phyloP scores from a whole-genome alignment of 1,284 basidiomycete species.

The Ustilago lituana region DNA sequence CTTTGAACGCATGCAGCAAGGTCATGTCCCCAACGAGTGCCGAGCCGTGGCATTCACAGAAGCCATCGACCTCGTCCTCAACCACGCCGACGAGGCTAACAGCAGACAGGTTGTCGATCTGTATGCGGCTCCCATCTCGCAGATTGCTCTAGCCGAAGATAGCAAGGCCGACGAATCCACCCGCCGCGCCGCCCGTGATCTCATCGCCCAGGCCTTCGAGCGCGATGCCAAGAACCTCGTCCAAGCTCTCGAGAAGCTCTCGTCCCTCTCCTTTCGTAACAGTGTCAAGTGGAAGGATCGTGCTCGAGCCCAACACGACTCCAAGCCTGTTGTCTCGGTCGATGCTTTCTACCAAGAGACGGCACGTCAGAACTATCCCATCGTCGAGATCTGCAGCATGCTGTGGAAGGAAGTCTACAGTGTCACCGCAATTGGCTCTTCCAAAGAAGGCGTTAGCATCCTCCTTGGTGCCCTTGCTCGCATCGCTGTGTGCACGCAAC shows the following conservation, averaged over 20 bases:
- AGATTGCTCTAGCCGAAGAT: conserved; percentile 38
- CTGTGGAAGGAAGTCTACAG: conserved; percentile 49
- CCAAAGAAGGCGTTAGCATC: conserved; percentile 37
- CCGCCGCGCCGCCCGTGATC: conserved; percentile 34
- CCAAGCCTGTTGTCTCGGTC: conserved; percentile 9
- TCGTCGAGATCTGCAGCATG: conserved; percentile 38
- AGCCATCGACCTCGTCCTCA: conserved; percentile 34
- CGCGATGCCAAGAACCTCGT: conserved; percentile 33
- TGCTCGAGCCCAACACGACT: conserved; percentile 20
- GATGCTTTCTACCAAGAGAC: conserved; percentile 28
- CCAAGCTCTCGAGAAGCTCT: conserved; percentile 29
- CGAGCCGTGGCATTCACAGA: conserved; percentile 39
- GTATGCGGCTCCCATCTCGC: conserved; percentile 50
- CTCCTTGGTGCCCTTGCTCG: conserved; percentile 41
- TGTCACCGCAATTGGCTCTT: conserved; percentile 13
- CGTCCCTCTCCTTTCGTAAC: conserved; percentile 28
- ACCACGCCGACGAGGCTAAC: conserved; percentile 42
- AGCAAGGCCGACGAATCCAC: conserved; percentile 23
- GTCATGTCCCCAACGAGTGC: conserved; percentile 42
- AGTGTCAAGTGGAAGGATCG: conserved; percentile 24
- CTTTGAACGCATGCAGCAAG: conserved; percentile 60
- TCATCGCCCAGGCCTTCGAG: conserved; percentile 44
- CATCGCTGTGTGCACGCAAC: conserved; percentile 38
- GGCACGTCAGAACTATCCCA: conserved; percentile 24
- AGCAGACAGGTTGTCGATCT: conserved; percentile 51